phyloP scores from a whole-genome alignment of 768 basidiomycete genomes.

The Rhodotorula toruloides region DNA sequence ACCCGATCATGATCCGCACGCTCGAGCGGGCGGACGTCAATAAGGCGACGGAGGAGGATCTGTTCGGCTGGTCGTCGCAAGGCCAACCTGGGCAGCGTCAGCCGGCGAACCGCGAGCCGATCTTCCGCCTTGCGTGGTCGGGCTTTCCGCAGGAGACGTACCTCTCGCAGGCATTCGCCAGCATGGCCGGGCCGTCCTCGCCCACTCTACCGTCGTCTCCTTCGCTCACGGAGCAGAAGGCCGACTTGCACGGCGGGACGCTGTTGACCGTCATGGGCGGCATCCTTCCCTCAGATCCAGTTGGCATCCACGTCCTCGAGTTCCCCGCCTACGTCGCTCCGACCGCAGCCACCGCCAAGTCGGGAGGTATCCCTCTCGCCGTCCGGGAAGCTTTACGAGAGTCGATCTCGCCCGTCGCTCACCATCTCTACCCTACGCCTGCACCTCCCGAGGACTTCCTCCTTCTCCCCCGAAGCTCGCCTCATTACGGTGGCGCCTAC shows the following conservation, averaged over 20 bases:
- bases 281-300: conserved; percentile 53
- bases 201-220: conserved; percentile 4
- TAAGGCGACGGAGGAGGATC: conserved; percentile 49
- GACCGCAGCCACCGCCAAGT: conserved; percentile 3
- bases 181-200: neutral
- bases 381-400: conserved; percentile 62
- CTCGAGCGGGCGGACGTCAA: conserved; percentile 52
- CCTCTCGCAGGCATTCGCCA: neutral
- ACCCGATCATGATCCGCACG: conserved; percentile 69
- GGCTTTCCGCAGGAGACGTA: conserved; percentile 58
- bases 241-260: conserved; percentile 51
- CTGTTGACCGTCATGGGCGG: conserved; percentile 75
- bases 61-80: conserved; percentile 42
- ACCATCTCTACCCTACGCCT: conserved; percentile 55
- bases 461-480: conserved; percentile 63
- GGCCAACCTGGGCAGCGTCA: conserved; percentile 26
- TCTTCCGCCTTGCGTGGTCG: conserved; percentile 83
- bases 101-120: conserved; percentile 58
- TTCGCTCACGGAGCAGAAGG: neutral
- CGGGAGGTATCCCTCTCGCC: conserved; percentile 28
- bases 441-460: conserved; percentile 71
- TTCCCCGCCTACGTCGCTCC: conserved; percentile 53
- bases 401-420: conserved; percentile 49
- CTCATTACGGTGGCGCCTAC: conserved; percentile 63
- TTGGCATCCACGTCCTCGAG: conserved; percentile 64